A percentile compares a stretch with the other conserved stretches of the same genome.
phyloP scores from a whole-genome alignment of 169 alveolate species.

The Blepharisma undulans region DNA sequence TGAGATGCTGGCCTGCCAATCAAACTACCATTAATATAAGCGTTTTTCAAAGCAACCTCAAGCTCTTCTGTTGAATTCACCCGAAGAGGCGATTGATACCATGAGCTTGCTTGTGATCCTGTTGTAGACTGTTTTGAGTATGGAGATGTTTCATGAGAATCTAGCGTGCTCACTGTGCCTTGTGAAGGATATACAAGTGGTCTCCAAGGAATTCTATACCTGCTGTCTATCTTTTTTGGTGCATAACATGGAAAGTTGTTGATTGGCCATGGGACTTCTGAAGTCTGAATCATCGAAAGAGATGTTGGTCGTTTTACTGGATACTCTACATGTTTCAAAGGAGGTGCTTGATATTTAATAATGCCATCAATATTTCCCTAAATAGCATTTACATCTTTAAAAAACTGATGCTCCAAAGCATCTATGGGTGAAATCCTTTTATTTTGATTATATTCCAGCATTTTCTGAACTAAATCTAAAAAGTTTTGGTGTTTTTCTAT shows the following conservation, averaged over 20 bases:
- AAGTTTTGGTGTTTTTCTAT: slow-evolving; percentile 1
- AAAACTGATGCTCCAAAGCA: slow-evolving; percentile 77
- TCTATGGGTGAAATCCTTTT: slow-evolving; percentile 84
- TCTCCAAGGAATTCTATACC: neutral
- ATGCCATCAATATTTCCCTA: neutral
- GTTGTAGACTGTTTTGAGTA: neutral
- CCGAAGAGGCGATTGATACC: neutral
- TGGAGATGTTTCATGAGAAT: neutral
- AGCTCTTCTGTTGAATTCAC: neutral
- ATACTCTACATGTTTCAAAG: neutral
- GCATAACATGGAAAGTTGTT: neutral
- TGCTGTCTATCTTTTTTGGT: neutral
- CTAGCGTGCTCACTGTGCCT: neutral
- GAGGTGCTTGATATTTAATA: neutral
- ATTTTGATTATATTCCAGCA: slow-evolving; percentile 78
- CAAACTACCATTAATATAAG: neutral
- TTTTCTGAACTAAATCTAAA: slow-evolving; percentile 77
- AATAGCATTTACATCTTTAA: neutral
- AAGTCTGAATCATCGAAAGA: neutral
- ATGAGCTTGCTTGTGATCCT: neutral
- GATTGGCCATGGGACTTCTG: slow-evolving; percentile 4
- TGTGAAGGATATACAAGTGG: neutral
- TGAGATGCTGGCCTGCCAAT: neutral
- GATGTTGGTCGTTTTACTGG: neutral
- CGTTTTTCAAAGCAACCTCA: neutral